Base-by-base conservation (phyloP, 2,329 filamentous ascomycete genomes). In the Cyphellophora europaea region DNA sequence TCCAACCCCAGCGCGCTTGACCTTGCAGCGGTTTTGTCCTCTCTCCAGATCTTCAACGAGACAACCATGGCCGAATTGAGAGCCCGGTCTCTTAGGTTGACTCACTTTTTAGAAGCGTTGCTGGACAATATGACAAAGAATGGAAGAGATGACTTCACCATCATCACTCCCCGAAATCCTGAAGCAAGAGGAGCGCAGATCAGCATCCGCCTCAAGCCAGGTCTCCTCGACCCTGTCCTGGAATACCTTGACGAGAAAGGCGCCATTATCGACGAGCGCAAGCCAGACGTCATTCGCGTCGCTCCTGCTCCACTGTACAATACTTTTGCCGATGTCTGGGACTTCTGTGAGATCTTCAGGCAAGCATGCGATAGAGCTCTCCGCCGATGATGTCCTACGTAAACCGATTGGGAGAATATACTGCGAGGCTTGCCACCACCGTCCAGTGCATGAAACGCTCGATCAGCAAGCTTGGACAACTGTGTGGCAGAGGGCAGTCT, bases 271-370 rank as follows among this genome's bases (percentile, higher is more conserved):
- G 87, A 94, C 53, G 82, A 91, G 67, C 68, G 87, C 40, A 84
- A 83, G 56, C 87, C 88, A 1, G 79, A 88, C 53, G 87, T 94
- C 11, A 79, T 94, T 33, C 68, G 87, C 2, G 77, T 93, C 2
- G 85, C 87, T 2, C 87, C 88, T 1, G 80, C 82, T 27, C 86
- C 87, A 6, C 56, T 94, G 46, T 94, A 93, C 59, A 89, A 89
- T 51, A 76, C 72, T 0, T 93, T 83, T 53, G 66, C 69, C 40
- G 87, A 94, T 49, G 77, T 87, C 5, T 77, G 61, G 62, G 55
- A 59, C 11, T 84, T 84, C 52, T 39, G 32, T 19, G 37, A 40
- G 19, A 41, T 45, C 5, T 33, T 49, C 21, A 38, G 41, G 27
- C 31, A 21, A 19, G 39, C 41, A 11, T 25, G 11, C n/a, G n/a